Conservation (phyloP, 129 eudicot species). For the Oenanthe sinensis region DNA sequence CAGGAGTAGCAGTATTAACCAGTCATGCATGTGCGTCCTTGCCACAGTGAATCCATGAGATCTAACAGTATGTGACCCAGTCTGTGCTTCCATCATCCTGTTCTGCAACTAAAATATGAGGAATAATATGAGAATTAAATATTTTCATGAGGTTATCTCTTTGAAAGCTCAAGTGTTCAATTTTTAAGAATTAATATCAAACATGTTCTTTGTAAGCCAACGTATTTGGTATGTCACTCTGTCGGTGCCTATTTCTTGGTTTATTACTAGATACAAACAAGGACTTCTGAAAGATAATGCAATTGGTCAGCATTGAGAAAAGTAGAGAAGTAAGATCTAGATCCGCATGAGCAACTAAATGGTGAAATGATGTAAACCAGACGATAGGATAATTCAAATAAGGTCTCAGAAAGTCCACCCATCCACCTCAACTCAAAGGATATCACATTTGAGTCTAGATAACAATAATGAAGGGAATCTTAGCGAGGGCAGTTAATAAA, state of each 20-base stretch:
- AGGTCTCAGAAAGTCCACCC: background rate
- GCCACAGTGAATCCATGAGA: constrained; percentile 72
- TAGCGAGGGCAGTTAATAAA: background rate
- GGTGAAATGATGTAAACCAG: background rate
- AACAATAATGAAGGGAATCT: background rate
- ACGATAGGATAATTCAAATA: background rate
- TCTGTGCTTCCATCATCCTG: constrained; percentile 32
- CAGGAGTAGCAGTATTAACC: constrained; percentile 58
- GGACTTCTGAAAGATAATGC: background rate
- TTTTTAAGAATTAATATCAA: background rate
- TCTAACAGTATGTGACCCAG: constrained; percentile 40
- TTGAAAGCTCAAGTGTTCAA: background rate
- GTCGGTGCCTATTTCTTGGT: background rate
- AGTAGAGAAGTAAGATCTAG: background rate
- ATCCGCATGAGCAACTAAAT: background rate
- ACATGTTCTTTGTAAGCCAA: too few species aligned
- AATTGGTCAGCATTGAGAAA: background rate
- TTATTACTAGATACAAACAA: background rate
- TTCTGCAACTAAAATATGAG: constrained; percentile 22
- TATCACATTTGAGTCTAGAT: background rate
- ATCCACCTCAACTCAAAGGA: background rate
- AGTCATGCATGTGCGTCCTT: constrained; percentile 61
- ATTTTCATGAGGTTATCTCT: background rate
- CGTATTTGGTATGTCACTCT: background rate
- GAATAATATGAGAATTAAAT: background rate